Percentiles rank a stretch among this genome's conserved stretches.
Conservation (phyloP, 768 basidiomycete genomes). For the Rhodocollybia butyracea region DNA sequence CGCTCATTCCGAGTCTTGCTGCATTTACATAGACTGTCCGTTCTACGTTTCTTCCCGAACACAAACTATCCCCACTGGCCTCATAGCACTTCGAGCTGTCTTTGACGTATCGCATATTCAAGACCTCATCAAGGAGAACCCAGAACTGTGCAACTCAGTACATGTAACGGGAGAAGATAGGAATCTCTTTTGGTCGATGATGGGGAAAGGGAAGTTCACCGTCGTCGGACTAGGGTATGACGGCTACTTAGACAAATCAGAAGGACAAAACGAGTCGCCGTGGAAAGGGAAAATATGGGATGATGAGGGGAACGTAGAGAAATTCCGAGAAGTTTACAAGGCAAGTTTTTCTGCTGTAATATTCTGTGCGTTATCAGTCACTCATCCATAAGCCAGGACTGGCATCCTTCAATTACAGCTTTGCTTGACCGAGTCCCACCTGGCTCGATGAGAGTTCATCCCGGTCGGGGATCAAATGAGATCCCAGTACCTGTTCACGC, state of each 20-base stretch:
- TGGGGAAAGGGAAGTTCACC: slow-evolving; percentile 1
- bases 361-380: too few relatives aligned
- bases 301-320: not conserved
- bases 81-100: not conserved
- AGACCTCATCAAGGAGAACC: not conserved
- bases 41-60: not conserved
- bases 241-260: too few relatives aligned
- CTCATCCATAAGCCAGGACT: not conserved
- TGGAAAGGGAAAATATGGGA: not conserved
- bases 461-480: not conserved
- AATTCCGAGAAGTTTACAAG: not conserved
- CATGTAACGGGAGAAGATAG: slow-evolving; percentile 1
- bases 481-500: not conserved
- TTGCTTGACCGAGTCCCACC: not conserved
- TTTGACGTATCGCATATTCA: not conserved
- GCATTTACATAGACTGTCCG: not conserved
- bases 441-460: not conserved
- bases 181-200: slow-evolving; percentile 4
- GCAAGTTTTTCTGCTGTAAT: not conserved
- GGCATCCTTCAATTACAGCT: not conserved
- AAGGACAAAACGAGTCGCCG: not conserved
- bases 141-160: not conserved
- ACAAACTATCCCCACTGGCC: not conserved
- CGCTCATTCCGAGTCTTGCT: not conserved
- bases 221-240: not conserved